Evolutionary conservation across 768 basidiomycete genomes (phyloP), one percentile per base, ranked within the genome.

Genomic region (Leccinum barrowsii): DNA sequence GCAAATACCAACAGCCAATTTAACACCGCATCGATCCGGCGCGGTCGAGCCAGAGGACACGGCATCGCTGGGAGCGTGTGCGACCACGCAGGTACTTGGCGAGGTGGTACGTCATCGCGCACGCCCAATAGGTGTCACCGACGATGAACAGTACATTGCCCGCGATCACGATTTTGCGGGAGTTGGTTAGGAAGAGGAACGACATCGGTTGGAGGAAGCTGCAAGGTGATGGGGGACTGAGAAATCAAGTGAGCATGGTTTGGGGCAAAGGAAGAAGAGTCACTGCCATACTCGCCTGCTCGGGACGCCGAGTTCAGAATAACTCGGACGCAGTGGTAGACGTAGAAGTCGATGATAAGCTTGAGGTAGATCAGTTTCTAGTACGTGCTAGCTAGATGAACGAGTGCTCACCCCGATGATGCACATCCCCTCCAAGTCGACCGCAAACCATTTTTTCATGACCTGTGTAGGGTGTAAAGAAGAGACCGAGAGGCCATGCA

Each of bases 271-370:
- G 26, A 26, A 26, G 26, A 26, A 26, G 26, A 26, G 26, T 21
- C 26, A 42, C 17, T 40, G 22, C 5, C 17, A 5, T 3, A 26
- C 66, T 51, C 26, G 55, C 66, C 65, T 53, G 69, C 66, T 40
- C 69, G 65, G 34, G 69, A 65, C 24, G 60, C 5, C n/a, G n/a
- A 24, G 26, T 12, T 17, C 7, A 24, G 34, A 13, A 26, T 19
- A 13, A 55, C 11, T 12, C 12, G 2, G 22, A 50, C 69, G 55
- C 24, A 67, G 67, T 62, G 13, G 24, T 70, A 70, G 21, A 70
- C 67, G 37, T 69, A 59, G 13, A 71, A 69, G 58, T 70, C 69
- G 46, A 69, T 65, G 24, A 69, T 4, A 22, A 70, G 59, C 69
- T 70, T 58, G 48, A 2, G 0, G 22, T 1, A 12, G 7, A 17